Evolutionary conservation across 2,329 filamentous ascomycete genomes (phyloP), one percentile per base, ranked within the genome.

Genomic region (Ascochyta rabiei): DNA sequence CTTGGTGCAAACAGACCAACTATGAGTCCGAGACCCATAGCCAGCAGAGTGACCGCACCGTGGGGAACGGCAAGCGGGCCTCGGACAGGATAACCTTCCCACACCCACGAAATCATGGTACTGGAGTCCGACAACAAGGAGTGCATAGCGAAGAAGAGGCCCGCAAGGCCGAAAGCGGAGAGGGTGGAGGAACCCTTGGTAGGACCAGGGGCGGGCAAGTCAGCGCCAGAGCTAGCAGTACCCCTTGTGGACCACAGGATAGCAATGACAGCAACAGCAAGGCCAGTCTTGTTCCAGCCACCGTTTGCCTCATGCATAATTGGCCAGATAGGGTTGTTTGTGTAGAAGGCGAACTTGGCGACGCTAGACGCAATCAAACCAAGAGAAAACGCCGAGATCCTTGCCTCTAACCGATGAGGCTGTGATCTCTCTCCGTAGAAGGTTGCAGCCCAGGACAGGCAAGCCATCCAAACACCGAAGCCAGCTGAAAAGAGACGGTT

Each of bases 21-120:
- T 13, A 91, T 73, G 18, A 96, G 80, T 49, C 95, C 95, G 35
- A 82, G 78, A 24, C 90, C 91, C 95, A 99, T 99, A 55, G 88
- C 88, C 48, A 90, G 83, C 47, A 97, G 85, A 1, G 92, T 97
- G 72, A 89, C 85, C 67, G 90, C 91, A 48, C 93, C 95, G 68
- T 98, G 92, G n/a, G 92, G 91, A 42, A 88, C 91, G 57, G 92
- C 86, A 44, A 95, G 85, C 2, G 95, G 95, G 6, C 95, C 95
- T 44, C 89, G 86, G 35, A 98, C 85, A 13, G 95, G 95, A 68
- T 90, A 99, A 6, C 95, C 95, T 66, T 97, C 92, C 95, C 95
- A 99, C 2, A 91, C 91, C 95, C 95, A 99, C 15, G 93, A 83
- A 53, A 98, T 97, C 92, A 99, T 98, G 48, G 95, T 99, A 79